phyloP scores from a whole-genome alignment of 192 early-diverging fungal species.

The Gigaspora rosea region DNA sequence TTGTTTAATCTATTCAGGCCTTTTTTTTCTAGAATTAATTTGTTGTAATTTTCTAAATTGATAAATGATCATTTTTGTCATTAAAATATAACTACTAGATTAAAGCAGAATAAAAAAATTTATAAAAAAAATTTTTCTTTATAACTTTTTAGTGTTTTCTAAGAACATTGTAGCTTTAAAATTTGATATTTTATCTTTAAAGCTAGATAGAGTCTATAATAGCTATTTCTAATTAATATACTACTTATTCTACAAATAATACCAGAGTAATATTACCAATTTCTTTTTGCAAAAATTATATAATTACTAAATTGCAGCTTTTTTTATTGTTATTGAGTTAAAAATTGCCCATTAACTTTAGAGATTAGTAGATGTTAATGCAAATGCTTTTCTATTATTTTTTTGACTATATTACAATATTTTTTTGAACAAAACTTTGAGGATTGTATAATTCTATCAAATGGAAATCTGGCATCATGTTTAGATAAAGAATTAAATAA shows the following conservation, averaged over 20 bases:
- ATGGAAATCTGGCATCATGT: background rate
- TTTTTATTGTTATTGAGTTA: background rate
- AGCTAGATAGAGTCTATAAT: background rate
- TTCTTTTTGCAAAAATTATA: slow-evolving; percentile 25
- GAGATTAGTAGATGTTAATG: slow-evolving; percentile 11
- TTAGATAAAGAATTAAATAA: background rate
- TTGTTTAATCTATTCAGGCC: slow-evolving; percentile 17
- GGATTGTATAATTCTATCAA: background rate
- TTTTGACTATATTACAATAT: background rate
- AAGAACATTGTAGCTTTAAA: background rate
- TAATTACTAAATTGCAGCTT: slow-evolving; percentile 4
- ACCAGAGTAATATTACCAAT: background rate
- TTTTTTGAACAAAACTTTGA: slow-evolving; percentile 16
- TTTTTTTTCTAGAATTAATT: slow-evolving; percentile 8
- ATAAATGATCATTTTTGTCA: background rate
- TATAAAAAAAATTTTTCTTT: slow-evolving; percentile 10
- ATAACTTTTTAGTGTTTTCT: slow-evolving; percentile 2
- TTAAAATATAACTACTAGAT: slow-evolving; percentile 7
- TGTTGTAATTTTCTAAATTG: background rate
- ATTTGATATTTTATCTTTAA: slow-evolving; percentile 1
- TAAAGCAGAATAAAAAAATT: background rate
- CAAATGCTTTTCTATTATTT: slow-evolving; percentile 6
- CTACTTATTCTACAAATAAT: background rate
- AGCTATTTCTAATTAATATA: background rate
- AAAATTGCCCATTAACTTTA: background rate